Percentiles rank a stretch among this genome's conserved stretches.
Evolutionary conservation across 2,329 filamentous ascomycete genomes (phyloP).

Genomic region (Aureobasidium lini): DNA sequence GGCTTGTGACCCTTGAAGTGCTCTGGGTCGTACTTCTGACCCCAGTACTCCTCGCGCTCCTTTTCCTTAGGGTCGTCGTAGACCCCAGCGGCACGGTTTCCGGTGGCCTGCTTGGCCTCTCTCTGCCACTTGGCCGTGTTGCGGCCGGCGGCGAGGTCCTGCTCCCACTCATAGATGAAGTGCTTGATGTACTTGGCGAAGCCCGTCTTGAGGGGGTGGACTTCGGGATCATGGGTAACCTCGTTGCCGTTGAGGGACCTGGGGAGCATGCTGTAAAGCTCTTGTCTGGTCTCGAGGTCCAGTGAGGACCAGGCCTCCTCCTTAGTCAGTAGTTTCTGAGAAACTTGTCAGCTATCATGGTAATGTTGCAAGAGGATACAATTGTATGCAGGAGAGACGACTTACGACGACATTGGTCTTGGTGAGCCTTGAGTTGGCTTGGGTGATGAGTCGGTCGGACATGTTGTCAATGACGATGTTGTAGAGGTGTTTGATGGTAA

Average conservation of each 20-base stretch:
- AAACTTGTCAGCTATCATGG: neutral
- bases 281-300: constrained; percentile 17
- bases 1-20: neutral
- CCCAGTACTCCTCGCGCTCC: constrained; percentile 52
- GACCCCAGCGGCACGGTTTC: constrained; percentile 44
- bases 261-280: constrained; percentile 26
- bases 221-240: constrained; percentile 30
- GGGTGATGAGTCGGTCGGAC: constrained; percentile 8
- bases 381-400: neutral
- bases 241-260: constrained; percentile 18
- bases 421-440: constrained; percentile 10
- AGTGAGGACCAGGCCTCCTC: constrained; percentile 25
- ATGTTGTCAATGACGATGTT: neutral
- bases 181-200: constrained; percentile 45
- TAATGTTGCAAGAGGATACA: neutral
- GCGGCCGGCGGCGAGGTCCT: constrained; percentile 48
- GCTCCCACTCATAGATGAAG: constrained; percentile 47
- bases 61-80: constrained; percentile 51
- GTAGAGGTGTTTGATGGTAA: neutral
- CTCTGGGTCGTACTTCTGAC: constrained; percentile 40
- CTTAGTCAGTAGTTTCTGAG: constrained; percentile 24
- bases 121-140: constrained; percentile 52
- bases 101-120: constrained; percentile 46
- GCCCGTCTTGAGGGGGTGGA: constrained; percentile 33
- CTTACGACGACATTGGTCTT: constrained; percentile 11